Conservation (phyloP, 164 flowering plant genomes). For the Umbellularia californica region DNA sequence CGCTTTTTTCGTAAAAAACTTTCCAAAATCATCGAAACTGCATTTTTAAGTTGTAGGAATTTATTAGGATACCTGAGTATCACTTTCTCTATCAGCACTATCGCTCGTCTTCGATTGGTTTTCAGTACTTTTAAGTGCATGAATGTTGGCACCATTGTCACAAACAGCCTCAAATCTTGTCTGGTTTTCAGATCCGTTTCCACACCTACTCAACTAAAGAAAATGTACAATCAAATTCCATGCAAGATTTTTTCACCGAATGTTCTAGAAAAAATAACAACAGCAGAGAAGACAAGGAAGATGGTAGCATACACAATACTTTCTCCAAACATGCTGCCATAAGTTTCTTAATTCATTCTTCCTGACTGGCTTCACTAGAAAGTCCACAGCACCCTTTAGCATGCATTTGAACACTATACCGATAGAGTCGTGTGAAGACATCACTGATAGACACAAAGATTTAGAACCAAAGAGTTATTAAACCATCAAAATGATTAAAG, state of each 20-base stretch:
- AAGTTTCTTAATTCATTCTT: conserved; percentile 47
- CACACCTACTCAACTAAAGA: conserved; percentile 18
- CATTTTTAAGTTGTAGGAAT: no score
- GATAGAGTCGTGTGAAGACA: conserved; percentile 52
- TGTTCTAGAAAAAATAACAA: not conserved
- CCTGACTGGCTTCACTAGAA: conserved; percentile 51
- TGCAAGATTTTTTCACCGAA: not conserved
- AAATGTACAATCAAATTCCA: conserved; percentile 1
- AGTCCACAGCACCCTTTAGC: conserved; percentile 54
- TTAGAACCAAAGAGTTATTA: conserved; percentile 1
- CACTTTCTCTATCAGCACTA: conserved; percentile 33
- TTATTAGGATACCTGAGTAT: conserved; percentile 24
- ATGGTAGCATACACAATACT: conserved; percentile 29
- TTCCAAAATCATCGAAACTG: no score
- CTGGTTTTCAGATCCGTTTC: conserved; percentile 18
- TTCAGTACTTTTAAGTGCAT: conserved; percentile 24
- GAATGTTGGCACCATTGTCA: conserved; percentile 29
- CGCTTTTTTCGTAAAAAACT: no score
- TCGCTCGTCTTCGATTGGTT: conserved; percentile 17
- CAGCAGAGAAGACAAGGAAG: not conserved
- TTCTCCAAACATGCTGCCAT: conserved; percentile 67
- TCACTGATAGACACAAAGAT: conserved; percentile 30
- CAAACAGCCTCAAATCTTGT: conserved; percentile 20
- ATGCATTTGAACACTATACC: conserved; percentile 50
- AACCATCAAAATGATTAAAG: not conserved